Base-by-base conservation (phyloP, 371 early-diverging fungal species). In the Lichtheimia hyalospora region DNA sequence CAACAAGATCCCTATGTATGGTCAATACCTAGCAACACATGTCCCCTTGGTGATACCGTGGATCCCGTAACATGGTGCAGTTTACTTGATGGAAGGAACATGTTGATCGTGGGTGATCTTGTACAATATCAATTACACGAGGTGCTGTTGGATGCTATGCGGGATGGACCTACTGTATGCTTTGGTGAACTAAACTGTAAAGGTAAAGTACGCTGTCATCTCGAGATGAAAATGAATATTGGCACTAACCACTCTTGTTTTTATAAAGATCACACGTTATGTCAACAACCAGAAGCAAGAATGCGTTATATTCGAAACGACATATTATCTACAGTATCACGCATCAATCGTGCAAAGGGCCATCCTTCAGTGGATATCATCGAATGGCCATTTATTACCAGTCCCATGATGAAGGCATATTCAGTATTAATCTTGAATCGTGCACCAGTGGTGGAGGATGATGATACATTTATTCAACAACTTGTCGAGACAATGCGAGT, bases 121-220 rank as follows among this genome's bases (percentile, higher is more conserved):
- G 70, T 79, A 0, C 83, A 83, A 41, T 83, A 77, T 58, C 85
- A 86, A 52, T 61, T 82, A 12, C 85, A 85, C 59, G 85, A 86
- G 25, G 52, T 82, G 3, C 49, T 84, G 20, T 62, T 84, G 55
- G 79, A 82, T 60, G 67, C 74, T 8, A 68, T 81, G 18, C 69
- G 81, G 21, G 73, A 76, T 54, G 75, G 74, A 3, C 79, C 81
- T 0, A 78, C 77, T 20, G 75, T 69, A 21, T 86, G 85, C 49
- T 79, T 70, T 70, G 84, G 87, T 13, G 87, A 84, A 62, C 63
- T 75, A 13, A 75, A 72, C 16, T 86, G 87, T 69, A 75, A 77
- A 77, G 81, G 81, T 80, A 66, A 57, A 39, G 10, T 25, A n/a
- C 2, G 13, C 10, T 15, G 3, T 5, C 4, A 14, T 28, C 20